Percentiles rank a stretch among this genome's conserved stretches.
These are phyloP conservation scores for Potentilla sterilis DNA, from an alignment of 306 rosid genomes.

Conservation along the genomic window DNA sequence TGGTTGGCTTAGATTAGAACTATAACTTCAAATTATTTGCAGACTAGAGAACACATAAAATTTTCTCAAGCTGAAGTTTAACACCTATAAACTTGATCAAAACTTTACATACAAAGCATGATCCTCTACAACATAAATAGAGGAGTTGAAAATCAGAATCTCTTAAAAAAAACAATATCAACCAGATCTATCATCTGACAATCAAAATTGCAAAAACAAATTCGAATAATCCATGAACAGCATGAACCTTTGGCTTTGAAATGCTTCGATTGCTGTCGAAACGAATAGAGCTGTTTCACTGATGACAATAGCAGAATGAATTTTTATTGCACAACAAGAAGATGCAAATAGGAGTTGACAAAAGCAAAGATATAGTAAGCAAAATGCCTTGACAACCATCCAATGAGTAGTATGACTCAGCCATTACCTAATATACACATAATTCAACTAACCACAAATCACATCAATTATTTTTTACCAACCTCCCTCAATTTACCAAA, in stretches of 20 bases:
- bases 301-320: neutral
- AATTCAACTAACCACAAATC: neutral
- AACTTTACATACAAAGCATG: constrained; percentile 3
- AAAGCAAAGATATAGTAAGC: neutral
- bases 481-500: neutral
- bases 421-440: neutral
- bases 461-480: neutral
- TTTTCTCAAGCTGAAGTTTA: constrained; percentile 14
- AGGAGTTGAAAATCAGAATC: too few species aligned
- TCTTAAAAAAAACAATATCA: neutral
- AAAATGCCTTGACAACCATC: constrained; percentile 5
- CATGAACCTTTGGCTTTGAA: constrained; percentile 3
- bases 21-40: constrained; percentile 1
- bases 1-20: constrained; percentile 36
- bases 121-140: too few species aligned
- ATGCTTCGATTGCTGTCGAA: constrained; percentile 1
- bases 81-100: constrained; percentile 10
- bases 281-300: neutral
- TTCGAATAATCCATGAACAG: neutral
- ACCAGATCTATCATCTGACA: neutral
- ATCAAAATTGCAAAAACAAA: neutral
- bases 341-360: constrained; percentile 20
- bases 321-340: neutral
- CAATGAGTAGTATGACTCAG: constrained; percentile 4
- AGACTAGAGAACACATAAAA: neutral